phyloP scores from a whole-genome alignment of 129 eudicot genomes.

The Lonicera japonica region DNA sequence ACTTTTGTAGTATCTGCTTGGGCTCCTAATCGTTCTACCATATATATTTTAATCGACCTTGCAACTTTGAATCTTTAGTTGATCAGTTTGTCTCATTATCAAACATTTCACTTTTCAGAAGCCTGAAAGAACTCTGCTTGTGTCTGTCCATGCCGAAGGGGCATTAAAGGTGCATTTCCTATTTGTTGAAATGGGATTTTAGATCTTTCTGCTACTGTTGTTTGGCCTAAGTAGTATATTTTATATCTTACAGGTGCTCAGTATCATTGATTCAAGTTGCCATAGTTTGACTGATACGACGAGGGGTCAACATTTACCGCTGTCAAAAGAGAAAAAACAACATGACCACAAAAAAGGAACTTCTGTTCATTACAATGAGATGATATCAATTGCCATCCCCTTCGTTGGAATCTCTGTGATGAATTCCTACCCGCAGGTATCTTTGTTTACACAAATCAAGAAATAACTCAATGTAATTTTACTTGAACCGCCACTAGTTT shows the following conservation, averaged over 20 bases:
- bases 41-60: not conserved
- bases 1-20: no score
- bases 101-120: constrained; percentile 44
- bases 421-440: constrained; percentile 81
- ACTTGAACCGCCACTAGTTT: not conserved
- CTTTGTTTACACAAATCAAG: not conserved
- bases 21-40: not conserved
- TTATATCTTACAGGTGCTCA: constrained; percentile 63
- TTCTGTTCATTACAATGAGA: constrained; percentile 51
- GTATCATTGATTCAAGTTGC: constrained; percentile 77
- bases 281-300: constrained; percentile 61
- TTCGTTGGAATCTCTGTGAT: constrained; percentile 89
- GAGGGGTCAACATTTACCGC: constrained; percentile 37
- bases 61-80: no score
- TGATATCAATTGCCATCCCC: constrained; percentile 54
- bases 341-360: constrained; percentile 32
- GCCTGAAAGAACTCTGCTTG: constrained; percentile 72
- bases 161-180: constrained; percentile 64
- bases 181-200: constrained; percentile 6
- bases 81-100: not conserved
- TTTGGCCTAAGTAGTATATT: constrained; percentile 6
- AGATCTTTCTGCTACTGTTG: not conserved
- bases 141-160: constrained; percentile 96
- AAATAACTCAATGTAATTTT: not conserved
- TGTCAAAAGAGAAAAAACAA: constrained; percentile 36